These are phyloP conservation scores for Aspergillus sp. DNA, from an alignment of 2,329 filamentous ascomycete genomes.

Conservation along the genomic window DNA sequence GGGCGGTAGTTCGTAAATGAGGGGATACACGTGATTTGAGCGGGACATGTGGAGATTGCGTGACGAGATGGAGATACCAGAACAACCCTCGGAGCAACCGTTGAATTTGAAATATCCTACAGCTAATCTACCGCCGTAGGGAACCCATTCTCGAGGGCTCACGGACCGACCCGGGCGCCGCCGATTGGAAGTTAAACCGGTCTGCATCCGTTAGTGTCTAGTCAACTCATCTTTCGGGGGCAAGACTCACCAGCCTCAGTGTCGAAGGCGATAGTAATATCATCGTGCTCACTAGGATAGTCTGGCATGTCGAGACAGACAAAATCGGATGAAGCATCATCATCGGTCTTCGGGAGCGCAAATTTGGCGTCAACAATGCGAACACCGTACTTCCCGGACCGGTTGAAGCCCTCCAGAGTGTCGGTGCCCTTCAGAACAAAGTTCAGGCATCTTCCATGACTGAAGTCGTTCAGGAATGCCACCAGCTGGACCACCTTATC, in stretches of 20 bases:
- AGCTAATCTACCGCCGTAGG: conserved; percentile 33
- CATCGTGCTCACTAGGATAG: conserved; percentile 88
- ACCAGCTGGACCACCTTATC: conserved; percentile 75
- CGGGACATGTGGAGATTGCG: not conserved
- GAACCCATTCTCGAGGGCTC: conserved; percentile 43
- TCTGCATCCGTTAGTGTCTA: conserved; percentile 26
- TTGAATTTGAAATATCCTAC: not conserved
- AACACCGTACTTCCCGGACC: conserved; percentile 67
- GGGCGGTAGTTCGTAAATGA: not conserved
- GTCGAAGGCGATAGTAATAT: conserved; percentile 84
- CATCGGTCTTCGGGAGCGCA: conserved; percentile 64
- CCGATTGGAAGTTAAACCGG: conserved; percentile 37
- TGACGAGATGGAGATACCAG: not conserved
- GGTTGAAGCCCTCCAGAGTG: conserved; percentile 69
- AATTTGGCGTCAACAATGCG: conserved; percentile 90
- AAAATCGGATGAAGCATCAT: conserved; percentile 64
- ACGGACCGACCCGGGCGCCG: conserved; percentile 38
- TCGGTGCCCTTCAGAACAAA: conserved; percentile 84
- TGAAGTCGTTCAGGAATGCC: conserved; percentile 86
- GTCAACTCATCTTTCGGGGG: not conserved
- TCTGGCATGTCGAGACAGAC: conserved; percentile 84
- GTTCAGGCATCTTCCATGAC: conserved; percentile 83
- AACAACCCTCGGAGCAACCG: not conserved
- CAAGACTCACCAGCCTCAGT: conserved; percentile 66
- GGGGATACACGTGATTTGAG: conserved; percentile 7